These are phyloP conservation scores for Lachancea waltii DNA, from an alignment of 805 yeast genomes.

Conservation along the genomic window DNA sequence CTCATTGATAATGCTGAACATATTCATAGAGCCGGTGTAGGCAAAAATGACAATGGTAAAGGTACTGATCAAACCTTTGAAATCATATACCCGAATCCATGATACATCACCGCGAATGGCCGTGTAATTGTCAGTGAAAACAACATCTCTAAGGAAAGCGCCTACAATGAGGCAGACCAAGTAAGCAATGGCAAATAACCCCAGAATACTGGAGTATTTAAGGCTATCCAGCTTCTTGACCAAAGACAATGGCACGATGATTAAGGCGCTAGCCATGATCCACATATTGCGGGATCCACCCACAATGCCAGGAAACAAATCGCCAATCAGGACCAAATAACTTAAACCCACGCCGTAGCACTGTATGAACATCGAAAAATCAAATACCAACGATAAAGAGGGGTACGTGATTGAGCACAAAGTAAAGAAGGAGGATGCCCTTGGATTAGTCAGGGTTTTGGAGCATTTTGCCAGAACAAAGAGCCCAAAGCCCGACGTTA, in stretches of 20 bases:
- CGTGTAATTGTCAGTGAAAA: constrained; percentile 32
- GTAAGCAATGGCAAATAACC: constrained; percentile 59
- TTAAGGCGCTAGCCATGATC: constrained; percentile 43
- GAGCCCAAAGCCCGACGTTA: constrained; percentile 62
- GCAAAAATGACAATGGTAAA: constrained; percentile 75
- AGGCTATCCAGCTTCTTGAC: constrained; percentile 60
- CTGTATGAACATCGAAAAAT: constrained; percentile 66
- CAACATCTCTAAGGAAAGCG: constrained; percentile 39
- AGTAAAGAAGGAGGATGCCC: constrained; percentile 61
- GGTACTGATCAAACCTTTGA: constrained; percentile 47
- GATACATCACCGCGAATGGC: constrained; percentile 39
- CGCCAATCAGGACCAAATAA: constrained; percentile 70
- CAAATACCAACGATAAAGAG: constrained; percentile 60
- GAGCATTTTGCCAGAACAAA: constrained; percentile 57
- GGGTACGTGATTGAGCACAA: constrained; percentile 70
- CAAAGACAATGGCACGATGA: constrained; percentile 59
- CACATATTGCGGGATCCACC: constrained; percentile 38
- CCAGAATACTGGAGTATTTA: constrained; percentile 65
- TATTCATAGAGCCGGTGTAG: constrained; percentile 75
- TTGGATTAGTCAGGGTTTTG: constrained; percentile 46
- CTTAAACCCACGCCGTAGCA: constrained; percentile 74
- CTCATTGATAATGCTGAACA: constrained; percentile 71
- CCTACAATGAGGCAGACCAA: constrained; percentile 48
- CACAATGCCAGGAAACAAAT: constrained; percentile 59
- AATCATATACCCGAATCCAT: constrained; percentile 38